Base-by-base conservation (phyloP, 148 eudicot genomes). In the Arctostaphylos glauca region DNA sequence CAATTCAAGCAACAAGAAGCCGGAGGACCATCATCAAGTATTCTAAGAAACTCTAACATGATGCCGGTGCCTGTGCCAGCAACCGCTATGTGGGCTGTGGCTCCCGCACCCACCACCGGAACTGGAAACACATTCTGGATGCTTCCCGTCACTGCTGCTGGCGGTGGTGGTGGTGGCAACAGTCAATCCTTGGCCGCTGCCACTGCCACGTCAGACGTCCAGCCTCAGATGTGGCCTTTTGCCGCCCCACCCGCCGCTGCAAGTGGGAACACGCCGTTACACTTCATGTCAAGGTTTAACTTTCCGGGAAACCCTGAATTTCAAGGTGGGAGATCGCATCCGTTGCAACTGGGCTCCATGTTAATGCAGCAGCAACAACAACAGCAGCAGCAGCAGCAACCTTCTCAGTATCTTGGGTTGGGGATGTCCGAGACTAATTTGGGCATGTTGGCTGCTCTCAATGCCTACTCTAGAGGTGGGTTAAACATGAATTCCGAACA, bases 371-470 rank as follows among this genome's bases (percentile, higher is more conserved):
- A 85, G 19, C 84, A 62, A 2, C 67, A 59, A 0, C 64, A 60
- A 0, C 66, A 62, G 31, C 67, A 79, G 5, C 89, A 79, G 5
- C 89, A 86, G 50, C 84, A 76, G 6, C 85, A 43, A 31, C 88
- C 88, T 4, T 87, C 91, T n/a, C 94, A 91, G 77, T 90, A 88
- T 66, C 87, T 91, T n/a, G 94, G 94, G 41, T 80, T 91, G 60
- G 92, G 92, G 10, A 81, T 88, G 77, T 47, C 86, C 9, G 94
- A 90, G 53, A 72, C 83, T 64, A 90, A 90, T 88, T 80, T 90
- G 89, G 94, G 94, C 12, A 90, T 91, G 92, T 80, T 91, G 74
- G 94, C 94, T 10, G 92, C 94, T 60, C 84, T 91, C 2, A 88
- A 90, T 90, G 89, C 91, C 62, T 90, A 85, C 81, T 85, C 91